A percentile compares a stretch with the other conserved stretches of the same genome.
Evolutionary conservation across 495 filamentous ascomycete species (phyloP).

Genomic region (Glonium stellatum): DNA sequence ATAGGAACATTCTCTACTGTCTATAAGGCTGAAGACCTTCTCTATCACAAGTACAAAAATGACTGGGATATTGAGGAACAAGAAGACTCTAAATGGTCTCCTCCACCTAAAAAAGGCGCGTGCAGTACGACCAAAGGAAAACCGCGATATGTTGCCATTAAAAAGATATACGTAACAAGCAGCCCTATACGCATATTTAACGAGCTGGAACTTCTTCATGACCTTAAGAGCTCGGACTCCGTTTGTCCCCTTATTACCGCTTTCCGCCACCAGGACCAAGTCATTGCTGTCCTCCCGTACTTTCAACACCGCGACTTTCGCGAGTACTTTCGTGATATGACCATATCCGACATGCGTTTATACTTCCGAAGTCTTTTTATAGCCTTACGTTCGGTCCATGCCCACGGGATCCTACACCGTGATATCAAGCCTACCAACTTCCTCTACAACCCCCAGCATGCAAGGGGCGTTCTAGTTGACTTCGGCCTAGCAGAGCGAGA

Average conservation of each 20-base stretch:
- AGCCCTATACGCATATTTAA: slow-evolving; percentile 90
- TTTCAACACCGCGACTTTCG: slow-evolving; percentile 95
- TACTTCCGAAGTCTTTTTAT: slow-evolving; percentile 87
- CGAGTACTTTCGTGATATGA: slow-evolving; percentile 86
- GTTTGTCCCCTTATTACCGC: slow-evolving; percentile 96
- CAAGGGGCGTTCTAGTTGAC: slow-evolving; percentile 86
- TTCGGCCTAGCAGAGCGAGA: slow-evolving; percentile 89
- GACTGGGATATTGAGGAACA: slow-evolving; percentile 73
- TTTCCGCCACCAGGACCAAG: slow-evolving; percentile 88
- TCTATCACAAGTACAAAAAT: slow-evolving; percentile 76
- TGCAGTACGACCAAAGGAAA: slow-evolving; percentile 9
- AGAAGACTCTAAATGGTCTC: slow-evolving; percentile 56
- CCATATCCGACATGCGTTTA: slow-evolving; percentile 70
- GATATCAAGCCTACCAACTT: slow-evolving; percentile 99
- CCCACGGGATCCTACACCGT: slow-evolving; percentile 77
- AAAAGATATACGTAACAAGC: slow-evolving; percentile 98
- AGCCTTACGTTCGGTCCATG: slow-evolving; percentile 76
- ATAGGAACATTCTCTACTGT: slow-evolving; percentile 94
- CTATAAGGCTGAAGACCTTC: slow-evolving; percentile 96
- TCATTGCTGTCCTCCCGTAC: slow-evolving; percentile 89
- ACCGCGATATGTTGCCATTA: slow-evolving; percentile 85
- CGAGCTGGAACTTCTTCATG: slow-evolving; percentile 92
- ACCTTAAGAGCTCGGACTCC: slow-evolving; percentile 68
- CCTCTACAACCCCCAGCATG: slow-evolving; percentile 76
- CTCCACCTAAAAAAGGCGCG: slow-evolving; percentile 41